These are phyloP conservation scores for Collybiopsis luxurians DNA, from an alignment of 768 basidiomycete species.

Conservation along the genomic window DNA sequence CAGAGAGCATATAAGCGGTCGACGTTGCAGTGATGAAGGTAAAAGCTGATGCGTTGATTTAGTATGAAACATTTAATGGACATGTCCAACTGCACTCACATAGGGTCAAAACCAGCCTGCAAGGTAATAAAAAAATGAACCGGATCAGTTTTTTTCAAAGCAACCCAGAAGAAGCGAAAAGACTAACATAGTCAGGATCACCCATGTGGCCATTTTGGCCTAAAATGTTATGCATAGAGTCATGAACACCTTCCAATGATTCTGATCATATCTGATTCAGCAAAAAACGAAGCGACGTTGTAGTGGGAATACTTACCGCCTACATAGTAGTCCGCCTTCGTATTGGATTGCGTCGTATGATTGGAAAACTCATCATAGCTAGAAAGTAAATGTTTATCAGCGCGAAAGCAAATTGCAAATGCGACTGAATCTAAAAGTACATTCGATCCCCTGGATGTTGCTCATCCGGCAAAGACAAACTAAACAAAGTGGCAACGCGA, in stretches of 20 bases:
- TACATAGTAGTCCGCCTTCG: not conserved
- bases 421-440: no score
- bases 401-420: no score
- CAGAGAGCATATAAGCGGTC: not conserved
- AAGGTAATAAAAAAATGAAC: no score
- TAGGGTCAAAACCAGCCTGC: not conserved
- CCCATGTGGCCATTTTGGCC: not conserved
- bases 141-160: no score
- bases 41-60: no score
- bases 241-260: not conserved
- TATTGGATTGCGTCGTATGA: not conserved
- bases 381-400: no score
- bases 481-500: not conserved
- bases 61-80: no score
- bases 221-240: not conserved
- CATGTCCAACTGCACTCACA: no score
- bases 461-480: not conserved
- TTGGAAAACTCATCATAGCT: slow-evolving; percentile 1
- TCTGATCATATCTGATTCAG: no score
- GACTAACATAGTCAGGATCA: not conserved
- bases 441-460: not conserved
- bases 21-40: slow-evolving; percentile 2
- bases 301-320: not conserved
- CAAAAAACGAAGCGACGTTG: no score
- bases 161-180: no score